phyloP scores from a whole-genome alignment of 176 grass and related monocot species.

The Avena atlantica region DNA sequence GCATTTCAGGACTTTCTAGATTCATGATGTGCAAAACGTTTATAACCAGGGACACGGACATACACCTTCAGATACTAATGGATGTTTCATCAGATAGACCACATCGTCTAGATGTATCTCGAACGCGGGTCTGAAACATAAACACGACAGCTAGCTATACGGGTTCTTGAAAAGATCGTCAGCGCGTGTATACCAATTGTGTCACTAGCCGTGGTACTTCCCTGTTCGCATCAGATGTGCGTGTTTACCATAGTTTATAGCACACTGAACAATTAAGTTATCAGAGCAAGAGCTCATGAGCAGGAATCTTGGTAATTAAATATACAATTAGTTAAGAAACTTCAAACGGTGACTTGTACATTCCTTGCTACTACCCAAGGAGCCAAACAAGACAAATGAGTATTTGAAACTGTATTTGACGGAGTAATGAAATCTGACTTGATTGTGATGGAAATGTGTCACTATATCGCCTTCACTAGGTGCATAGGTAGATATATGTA shows the following conservation, averaged over 20 bases:
- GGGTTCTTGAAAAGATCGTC: neutral
- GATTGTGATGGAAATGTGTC: too few species aligned
- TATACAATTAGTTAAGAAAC: neutral
- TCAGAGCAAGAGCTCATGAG: neutral
- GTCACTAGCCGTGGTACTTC: neutral
- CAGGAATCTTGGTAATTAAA: neutral
- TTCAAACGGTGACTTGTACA: neutral
- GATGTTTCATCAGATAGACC: too few species aligned
- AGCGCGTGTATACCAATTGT: neutral
- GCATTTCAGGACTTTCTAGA: neutral
- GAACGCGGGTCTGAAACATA: neutral
- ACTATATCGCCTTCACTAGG: too few species aligned
- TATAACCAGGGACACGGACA: neutral
- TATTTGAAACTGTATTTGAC: neutral
- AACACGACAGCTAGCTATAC: neutral
- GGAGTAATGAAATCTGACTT: too few species aligned
- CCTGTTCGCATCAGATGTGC: neutral
- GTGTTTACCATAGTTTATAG: neutral
- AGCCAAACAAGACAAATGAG: neutral
- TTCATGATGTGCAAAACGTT: conserved; percentile 6
- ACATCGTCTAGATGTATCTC: neutral
- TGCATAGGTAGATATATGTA: too few species aligned
- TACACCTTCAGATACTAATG: neutral
- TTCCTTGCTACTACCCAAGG: neutral
- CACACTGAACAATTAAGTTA: neutral